Evolutionary conservation across 805 yeast species (phyloP), one percentile per base, ranked within the genome.

Genomic region (Kregervanrija fluxuum): DNA sequence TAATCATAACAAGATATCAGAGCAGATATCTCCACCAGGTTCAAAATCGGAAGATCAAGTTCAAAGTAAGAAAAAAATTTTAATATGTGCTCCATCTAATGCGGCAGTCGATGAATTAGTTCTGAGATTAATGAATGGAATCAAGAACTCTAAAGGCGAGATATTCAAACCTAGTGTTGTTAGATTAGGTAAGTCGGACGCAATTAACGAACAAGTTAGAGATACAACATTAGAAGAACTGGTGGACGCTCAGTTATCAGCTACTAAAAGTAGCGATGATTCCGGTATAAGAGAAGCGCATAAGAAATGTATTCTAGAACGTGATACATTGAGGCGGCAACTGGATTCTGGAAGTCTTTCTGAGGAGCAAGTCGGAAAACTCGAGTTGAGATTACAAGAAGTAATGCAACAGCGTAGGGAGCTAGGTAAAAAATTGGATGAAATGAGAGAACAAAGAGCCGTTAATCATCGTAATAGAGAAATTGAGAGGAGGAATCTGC

Each of bases 31-130:
- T 33, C 35, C 47, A 41, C 44, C 47, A 3, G 49, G 53, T 1
- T 36, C 35, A 2, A 43, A 43, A 11, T 34, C 36, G 4, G 42
- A 40, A 13, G 32, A 40, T 11, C 41, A 46, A 2, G 36, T 33
- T 15, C 42, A 45, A 2, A 31, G 46, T 30, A 67, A 65, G 30
- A 71, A 77, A 33, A 85, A 86, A 46, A 77, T 93, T 1, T 67
- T 93, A 41, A 79, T 93, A 14, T 95, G 99, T 74, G 98, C 99
- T 1, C 99, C 99, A 3, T 87, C 96, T 60, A 93, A 93, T 68
- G 99, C 99, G 1, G 99, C 99, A 11, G 96, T 93, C 3, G 99
- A 93, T 65, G 99, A 95, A 60, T 70, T 93, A 48, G 93, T 89
- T 11, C 55, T 89, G 14, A 82, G 99, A 59, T 67, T 93, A 47